Percentiles rank a stretch among this genome's conserved stretches.
These are phyloP conservation scores for Leishmania mexicana DNA, from an alignment of 208 protist genomes.

Conservation along the genomic window DNA sequence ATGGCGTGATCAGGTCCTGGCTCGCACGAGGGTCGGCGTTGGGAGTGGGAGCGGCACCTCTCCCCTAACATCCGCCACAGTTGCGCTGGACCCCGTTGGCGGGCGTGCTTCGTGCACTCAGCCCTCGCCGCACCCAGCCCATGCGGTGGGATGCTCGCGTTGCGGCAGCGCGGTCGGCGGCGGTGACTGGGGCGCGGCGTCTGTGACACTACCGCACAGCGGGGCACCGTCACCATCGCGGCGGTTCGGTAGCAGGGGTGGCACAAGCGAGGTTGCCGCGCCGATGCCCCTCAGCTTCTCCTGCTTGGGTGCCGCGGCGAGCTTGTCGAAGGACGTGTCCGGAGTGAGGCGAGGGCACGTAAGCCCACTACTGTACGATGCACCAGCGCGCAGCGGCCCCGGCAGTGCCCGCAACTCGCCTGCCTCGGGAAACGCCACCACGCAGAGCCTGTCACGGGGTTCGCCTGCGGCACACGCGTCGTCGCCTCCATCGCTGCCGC, in stretches of 20 bases:
- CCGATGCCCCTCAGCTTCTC: background rate
- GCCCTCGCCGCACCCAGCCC: background rate
- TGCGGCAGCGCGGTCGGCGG: background rate
- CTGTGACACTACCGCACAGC: background rate
- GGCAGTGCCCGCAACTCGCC: background rate
- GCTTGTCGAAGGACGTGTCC: background rate
- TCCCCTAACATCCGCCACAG: background rate
- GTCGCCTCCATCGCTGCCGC: background rate
- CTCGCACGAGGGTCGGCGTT: background rate
- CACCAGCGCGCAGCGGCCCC: background rate
- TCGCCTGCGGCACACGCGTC: background rate
- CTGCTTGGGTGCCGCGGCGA: background rate
- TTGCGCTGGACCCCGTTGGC: background rate
- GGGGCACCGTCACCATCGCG: background rate
- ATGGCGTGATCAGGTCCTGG: slow-evolving; percentile 5
- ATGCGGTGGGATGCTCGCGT: background rate
- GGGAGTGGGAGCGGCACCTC: background rate
- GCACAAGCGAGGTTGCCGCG: background rate
- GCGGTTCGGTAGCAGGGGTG: background rate
- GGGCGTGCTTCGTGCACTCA: background rate
- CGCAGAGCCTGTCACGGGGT: background rate
- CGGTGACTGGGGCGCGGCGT: background rate
- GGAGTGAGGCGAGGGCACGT: background rate
- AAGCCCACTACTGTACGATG: background rate
- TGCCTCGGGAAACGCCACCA: background rate